These are phyloP conservation scores for Bolboschoenoplectus hybrid DNA, from an alignment of 202 grass and related monocot species.

Conservation along the genomic window DNA sequence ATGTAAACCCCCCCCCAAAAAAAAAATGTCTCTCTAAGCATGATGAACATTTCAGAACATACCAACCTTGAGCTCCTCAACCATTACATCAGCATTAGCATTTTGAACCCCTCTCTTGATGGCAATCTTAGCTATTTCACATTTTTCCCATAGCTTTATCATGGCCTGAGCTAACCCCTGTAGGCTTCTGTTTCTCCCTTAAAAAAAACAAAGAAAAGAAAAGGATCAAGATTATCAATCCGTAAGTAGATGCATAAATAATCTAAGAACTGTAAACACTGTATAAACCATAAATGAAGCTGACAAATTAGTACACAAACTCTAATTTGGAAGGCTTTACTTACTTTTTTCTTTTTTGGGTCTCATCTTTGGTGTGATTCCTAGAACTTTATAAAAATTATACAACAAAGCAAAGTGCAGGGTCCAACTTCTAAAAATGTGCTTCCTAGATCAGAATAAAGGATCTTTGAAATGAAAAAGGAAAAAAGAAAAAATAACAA, in stretches of 20 bases:
- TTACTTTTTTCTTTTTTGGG: background rate
- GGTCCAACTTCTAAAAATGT: background rate
- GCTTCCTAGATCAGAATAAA: no score
- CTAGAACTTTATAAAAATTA: background rate
- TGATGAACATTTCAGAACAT: constrained; percentile 34
- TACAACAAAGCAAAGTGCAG: background rate
- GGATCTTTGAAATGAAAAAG: no score
- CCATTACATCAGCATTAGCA: constrained; percentile 58
- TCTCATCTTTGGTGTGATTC: background rate
- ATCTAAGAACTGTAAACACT: background rate
- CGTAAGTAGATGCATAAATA: background rate
- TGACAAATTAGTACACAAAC: background rate
- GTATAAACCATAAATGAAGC: background rate
- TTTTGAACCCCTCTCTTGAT: constrained; percentile 76
- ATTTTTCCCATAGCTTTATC: constrained; percentile 94
- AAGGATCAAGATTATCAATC: background rate
- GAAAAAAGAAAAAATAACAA: background rate
- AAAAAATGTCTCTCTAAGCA: background rate
- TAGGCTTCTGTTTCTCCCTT: constrained; percentile 77
- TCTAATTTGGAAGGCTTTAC: background rate
- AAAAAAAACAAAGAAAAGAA: constrained; percentile 32
- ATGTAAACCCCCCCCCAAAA: background rate
- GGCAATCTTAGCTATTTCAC: constrained; percentile 85
- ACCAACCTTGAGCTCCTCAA: constrained; percentile 85
- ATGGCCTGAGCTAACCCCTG: constrained; percentile 89